Evolutionary conservation across 805 yeast genomes (phyloP).

Genomic region (Torulaspora microellipsoides): DNA sequence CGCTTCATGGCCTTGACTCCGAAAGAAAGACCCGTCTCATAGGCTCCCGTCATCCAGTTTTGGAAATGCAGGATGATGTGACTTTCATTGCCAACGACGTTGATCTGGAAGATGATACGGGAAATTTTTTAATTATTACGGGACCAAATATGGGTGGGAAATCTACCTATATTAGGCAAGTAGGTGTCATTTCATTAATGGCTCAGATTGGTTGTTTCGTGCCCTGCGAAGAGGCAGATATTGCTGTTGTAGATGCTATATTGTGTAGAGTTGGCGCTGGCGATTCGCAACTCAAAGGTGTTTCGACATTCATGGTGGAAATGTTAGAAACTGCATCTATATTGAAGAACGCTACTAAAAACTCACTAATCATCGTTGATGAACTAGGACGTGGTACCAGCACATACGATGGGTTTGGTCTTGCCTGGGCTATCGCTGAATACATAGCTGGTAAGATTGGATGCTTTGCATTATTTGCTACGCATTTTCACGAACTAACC

Average conservation of each 20-base stretch:
- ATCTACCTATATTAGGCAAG: slow-evolving; percentile 85
- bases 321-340: slow-evolving; percentile 96
- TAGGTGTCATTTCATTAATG: slow-evolving; percentile 82
- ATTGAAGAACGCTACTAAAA: slow-evolving; percentile 74
- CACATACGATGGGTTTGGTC: slow-evolving; percentile 95
- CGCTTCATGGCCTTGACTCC: slow-evolving; percentile 47
- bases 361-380: slow-evolving; percentile 87
- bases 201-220: slow-evolving; percentile 87
- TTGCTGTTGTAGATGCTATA: slow-evolving; percentile 84
- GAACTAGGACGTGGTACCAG: slow-evolving; percentile 81
- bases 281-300: slow-evolving; percentile 94
- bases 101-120: slow-evolving; percentile 47
- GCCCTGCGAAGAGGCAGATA: slow-evolving; percentile 73
- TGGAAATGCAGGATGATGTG: slow-evolving; percentile 87
- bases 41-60: slow-evolving; percentile 91
- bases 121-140: slow-evolving; percentile 79
- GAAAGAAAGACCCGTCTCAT: slow-evolving; percentile 52
- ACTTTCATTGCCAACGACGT: slow-evolving; percentile 91
- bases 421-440: slow-evolving; percentile 95
- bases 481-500: slow-evolving; percentile 96
- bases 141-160: slow-evolving; percentile 99
- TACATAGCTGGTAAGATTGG: slow-evolving; percentile 64
- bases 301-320: slow-evolving; percentile 96
- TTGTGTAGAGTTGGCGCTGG: slow-evolving; percentile 98
- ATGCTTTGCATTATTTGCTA: slow-evolving; percentile 87